Evolutionary conservation across 2,329 filamentous ascomycete species (phyloP).

Genomic region (Pseudogymnoascus sp.): DNA sequence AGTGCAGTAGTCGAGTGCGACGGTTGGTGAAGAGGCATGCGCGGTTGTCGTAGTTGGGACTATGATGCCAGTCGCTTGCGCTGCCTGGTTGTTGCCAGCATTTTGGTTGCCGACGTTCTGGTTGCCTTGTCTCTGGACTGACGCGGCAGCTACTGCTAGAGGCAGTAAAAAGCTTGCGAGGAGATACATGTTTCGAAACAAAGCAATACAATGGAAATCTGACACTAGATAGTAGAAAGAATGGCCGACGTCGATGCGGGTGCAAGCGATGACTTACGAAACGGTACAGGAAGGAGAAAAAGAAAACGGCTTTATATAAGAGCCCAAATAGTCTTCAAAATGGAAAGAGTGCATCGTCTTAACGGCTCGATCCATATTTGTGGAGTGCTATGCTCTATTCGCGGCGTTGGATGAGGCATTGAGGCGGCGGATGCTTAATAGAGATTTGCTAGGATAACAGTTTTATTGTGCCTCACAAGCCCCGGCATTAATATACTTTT

Average conservation of each 20-base stretch:
- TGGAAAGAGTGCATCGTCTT: not conserved
- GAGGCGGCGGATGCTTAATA: not conserved
- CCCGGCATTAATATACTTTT: not conserved
- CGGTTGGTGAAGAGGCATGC: constrained; percentile 13
- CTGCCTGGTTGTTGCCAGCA: not conserved
- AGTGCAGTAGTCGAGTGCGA: constrained; percentile 25
- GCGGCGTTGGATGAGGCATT: not conserved
- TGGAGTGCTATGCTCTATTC: not conserved
- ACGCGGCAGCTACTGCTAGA: not conserved
- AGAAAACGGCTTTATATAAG: not conserved
- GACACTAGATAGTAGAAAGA: not conserved
- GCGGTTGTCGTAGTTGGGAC: not conserved
- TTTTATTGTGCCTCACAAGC: not conserved
- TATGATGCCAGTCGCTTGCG: not conserved
- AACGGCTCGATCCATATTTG: not conserved
- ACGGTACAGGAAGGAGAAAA: not conserved
- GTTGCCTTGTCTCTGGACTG: not conserved
- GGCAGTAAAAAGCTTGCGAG: not conserved
- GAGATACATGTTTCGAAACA: not conserved
- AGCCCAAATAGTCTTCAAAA: not conserved
- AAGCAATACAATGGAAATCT: not conserved
- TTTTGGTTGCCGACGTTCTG: not conserved
- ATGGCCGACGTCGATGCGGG: not conserved
- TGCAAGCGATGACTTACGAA: not conserved
- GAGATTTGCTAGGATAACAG: not conserved